phyloP scores from a whole-genome alignment of 371 early-diverging fungal species.

The Cokeromyces recurvatus region DNA sequence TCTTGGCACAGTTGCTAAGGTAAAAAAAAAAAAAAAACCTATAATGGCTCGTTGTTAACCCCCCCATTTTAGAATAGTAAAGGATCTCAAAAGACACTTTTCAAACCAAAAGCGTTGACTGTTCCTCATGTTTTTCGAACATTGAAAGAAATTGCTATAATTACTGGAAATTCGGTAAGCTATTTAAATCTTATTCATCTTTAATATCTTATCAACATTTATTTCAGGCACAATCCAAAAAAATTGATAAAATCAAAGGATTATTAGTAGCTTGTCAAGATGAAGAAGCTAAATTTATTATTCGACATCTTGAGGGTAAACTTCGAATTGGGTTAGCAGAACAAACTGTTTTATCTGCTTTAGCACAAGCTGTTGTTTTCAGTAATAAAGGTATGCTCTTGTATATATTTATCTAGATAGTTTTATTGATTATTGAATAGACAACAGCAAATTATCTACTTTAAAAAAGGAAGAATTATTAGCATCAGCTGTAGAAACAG shows the following conservation, averaged over 20 bases:
- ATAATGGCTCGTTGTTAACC: too few relatives aligned
- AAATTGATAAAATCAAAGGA: constrained; percentile 80
- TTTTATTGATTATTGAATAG: background rate
- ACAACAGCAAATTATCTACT: constrained; percentile 39
- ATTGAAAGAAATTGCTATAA: constrained; percentile 82
- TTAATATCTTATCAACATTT: too few relatives aligned
- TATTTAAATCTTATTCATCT: too few relatives aligned
- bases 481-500: constrained; percentile 65
- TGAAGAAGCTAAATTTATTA: constrained; percentile 91
- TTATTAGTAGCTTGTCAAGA: constrained; percentile 82
- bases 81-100: constrained; percentile 71
- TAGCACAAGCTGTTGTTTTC: constrained; percentile 78
- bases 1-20: constrained; percentile 88
- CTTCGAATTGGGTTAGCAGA: constrained; percentile 97
- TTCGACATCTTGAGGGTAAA: constrained; percentile 93
- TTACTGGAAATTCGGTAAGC: constrained; percentile 70
- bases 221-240: constrained; percentile 75
- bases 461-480: constrained; percentile 55
- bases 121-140: constrained; percentile 82
- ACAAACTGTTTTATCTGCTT: constrained; percentile 85
- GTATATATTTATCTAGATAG: too few relatives aligned
- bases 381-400: constrained; percentile 26
- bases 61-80: constrained; percentile 56
- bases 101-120: constrained; percentile 77
- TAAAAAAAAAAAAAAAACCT: constrained; percentile 8